Conservation (phyloP, 2,329 filamentous ascomycete genomes). For the Cryphonectria japonica region DNA sequence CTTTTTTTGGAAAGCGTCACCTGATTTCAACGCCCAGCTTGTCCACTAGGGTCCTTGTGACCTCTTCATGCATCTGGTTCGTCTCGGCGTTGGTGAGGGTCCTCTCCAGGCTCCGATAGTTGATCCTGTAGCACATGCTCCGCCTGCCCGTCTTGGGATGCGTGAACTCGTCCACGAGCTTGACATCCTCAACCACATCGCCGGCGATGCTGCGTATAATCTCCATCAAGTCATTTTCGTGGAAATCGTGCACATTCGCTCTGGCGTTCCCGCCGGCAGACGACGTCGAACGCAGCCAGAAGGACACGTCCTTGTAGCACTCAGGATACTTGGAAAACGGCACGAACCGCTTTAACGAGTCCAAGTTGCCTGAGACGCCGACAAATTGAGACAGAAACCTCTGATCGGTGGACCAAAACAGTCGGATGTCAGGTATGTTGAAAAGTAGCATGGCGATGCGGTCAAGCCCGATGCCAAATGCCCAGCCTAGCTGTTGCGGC, state of each 20-base stretch:
- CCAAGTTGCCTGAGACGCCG: constrained; percentile 57
- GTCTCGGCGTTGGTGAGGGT: constrained; percentile 85
- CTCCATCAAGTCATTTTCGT: constrained; percentile 98
- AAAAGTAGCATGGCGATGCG: constrained; percentile 97
- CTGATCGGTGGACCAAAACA: constrained; percentile 89
- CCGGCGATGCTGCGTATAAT: constrained; percentile 82
- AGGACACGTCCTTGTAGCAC: constrained; percentile 90
- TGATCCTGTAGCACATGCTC: constrained; percentile 90
- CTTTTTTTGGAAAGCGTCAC: constrained; percentile 39
- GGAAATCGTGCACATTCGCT: constrained; percentile 60
- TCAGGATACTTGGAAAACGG: constrained; percentile 92
- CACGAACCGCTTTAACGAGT: constrained; percentile 65
- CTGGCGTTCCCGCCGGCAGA: constrained; percentile 51
- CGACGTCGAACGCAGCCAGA: constrained; percentile 70
- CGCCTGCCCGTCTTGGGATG: constrained; percentile 83
- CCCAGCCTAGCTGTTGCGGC: constrained; percentile 82
- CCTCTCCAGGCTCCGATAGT: constrained; percentile 89
- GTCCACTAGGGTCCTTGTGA: constrained; percentile 67
- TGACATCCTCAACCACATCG: constrained; percentile 85
- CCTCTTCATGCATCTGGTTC: constrained; percentile 73
- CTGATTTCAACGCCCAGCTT: constrained; percentile 80
- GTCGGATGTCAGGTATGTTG: constrained; percentile 91
- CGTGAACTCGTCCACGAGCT: constrained; percentile 80
- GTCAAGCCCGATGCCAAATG: constrained; percentile 92
- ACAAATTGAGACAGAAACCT: constrained; percentile 88